Evolutionary conservation across 345 rosid genomes (phyloP).

Genomic region (Triadica sebifera): DNA sequence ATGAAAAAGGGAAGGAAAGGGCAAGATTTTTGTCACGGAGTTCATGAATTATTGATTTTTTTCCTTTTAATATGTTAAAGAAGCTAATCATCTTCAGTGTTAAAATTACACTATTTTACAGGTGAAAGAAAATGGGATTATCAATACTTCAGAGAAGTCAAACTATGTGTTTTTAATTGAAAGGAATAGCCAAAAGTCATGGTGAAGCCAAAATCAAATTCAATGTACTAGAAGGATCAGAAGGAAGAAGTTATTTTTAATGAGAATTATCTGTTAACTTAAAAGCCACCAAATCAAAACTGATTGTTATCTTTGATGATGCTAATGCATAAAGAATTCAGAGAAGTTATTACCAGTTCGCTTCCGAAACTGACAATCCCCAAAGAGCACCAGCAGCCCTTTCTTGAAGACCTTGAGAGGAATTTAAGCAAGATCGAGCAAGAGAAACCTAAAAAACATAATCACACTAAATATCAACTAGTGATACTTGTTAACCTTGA

Average conservation of each 20-base stretch:
- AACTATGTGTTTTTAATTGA: neutral
- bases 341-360: constrained; percentile 19
- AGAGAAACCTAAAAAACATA: constrained; percentile 31
- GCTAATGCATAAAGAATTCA: neutral
- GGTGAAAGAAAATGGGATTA: neutral
- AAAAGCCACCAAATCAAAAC: neutral
- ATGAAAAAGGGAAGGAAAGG: neutral
- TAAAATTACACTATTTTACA: neutral
- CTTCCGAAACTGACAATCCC: constrained; percentile 44
- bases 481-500: too few relatives aligned
- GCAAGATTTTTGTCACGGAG: neutral
- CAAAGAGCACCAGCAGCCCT: constrained; percentile 44
- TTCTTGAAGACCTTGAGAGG: constrained; percentile 41
- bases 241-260: neutral
- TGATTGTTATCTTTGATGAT: neutral
- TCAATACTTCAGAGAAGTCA: neutral
- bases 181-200: too few relatives aligned
- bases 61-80: neutral
- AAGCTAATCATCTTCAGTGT: neutral
- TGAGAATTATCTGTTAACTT: neutral
- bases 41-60: neutral
- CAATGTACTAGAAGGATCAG: neutral
- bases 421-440: constrained; percentile 34
- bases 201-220: too few relatives aligned
- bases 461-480: neutral